Evolutionary conservation across 129 eudicot species (phyloP).

Genomic region (Arctium minus): DNA sequence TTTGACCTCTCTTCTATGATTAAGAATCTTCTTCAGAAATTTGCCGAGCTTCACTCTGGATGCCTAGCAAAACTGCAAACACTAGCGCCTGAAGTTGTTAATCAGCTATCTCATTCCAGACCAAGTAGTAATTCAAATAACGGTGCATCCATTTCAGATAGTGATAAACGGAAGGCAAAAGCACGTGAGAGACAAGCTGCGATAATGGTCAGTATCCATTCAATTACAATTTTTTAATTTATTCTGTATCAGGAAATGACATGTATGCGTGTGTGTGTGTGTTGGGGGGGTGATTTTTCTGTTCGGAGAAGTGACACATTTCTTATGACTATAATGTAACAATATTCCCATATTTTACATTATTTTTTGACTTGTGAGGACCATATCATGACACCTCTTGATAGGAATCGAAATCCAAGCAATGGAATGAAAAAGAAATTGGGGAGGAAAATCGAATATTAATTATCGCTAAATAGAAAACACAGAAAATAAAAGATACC

Average conservation of each 20-base stretch:
- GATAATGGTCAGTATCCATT: conserved; percentile 55
- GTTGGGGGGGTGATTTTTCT: neutral
- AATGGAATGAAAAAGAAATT: too few relatives aligned
- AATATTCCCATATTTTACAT: neutral
- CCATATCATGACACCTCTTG: neutral
- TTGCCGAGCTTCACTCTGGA: conserved; percentile 74
- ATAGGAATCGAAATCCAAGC: too few relatives aligned
- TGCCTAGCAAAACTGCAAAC: conserved; percentile 54
- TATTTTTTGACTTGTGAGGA: too few relatives aligned
- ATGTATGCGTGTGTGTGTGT: neutral
- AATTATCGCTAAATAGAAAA: too few relatives aligned
- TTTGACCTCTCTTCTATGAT: conserved; percentile 63
- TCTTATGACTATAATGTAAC: neutral
- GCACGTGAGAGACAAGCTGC: conserved; percentile 99
- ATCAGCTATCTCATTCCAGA: conserved; percentile 37
- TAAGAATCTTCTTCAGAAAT: conserved; percentile 64
- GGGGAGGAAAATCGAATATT: too few relatives aligned
- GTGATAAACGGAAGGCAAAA: conserved; percentile 82
- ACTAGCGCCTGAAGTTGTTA: conserved; percentile 75
- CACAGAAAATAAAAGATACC: too few relatives aligned
- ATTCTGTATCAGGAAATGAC: neutral
- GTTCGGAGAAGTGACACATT: neutral
- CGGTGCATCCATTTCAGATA: conserved; percentile 43
- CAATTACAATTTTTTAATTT: neutral
- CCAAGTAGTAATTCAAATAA: conserved; percentile 28